Percentiles rank a stretch among this genome's conserved stretches.
These are phyloP conservation scores for Jaapia argillacea DNA, from an alignment of 768 basidiomycete species.

Conservation along the genomic window DNA sequence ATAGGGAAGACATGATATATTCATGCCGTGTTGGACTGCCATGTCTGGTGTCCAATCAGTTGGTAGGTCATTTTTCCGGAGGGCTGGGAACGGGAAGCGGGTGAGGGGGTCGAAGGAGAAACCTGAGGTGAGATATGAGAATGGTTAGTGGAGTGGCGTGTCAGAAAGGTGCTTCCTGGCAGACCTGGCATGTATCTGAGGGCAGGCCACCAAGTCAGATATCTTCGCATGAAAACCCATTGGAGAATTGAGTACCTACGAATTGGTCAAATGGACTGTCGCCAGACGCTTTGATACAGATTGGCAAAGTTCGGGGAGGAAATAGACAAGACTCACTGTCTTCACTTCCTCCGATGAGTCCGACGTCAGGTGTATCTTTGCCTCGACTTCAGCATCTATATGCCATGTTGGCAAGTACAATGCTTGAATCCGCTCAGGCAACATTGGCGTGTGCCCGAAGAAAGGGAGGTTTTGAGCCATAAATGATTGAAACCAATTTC, in stretches of 20 bases:
- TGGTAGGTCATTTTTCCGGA: constrained; percentile 14
- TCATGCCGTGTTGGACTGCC: constrained; percentile 33
- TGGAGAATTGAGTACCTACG: too few relatives aligned
- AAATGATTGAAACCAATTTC: constrained; percentile 16
- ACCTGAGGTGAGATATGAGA: constrained; percentile 20
- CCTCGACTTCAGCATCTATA: constrained; percentile 42
- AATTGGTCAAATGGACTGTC: constrained; percentile 27
- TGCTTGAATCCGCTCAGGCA: constrained; percentile 36
- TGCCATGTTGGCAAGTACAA: constrained; percentile 60
- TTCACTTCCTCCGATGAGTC: too few relatives aligned
- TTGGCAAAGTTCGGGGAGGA: too few relatives aligned
- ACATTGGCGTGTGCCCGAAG: constrained; percentile 27
- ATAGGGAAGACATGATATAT: constrained; percentile 50
- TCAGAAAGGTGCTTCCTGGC: not conserved
- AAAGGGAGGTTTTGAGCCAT: constrained; percentile 28
- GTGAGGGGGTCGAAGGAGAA: constrained; percentile 36
- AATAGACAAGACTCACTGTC: too few relatives aligned
- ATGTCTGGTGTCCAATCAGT: constrained; percentile 40
- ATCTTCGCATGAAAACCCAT: too few relatives aligned
- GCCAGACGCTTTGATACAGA: constrained; percentile 25
- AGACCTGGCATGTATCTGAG: constrained; percentile 10
- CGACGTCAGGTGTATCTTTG: too few relatives aligned
- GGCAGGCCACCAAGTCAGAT: not conserved
- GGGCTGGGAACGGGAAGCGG: constrained; percentile 26
- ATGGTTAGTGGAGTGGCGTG: constrained; percentile 1